Percentiles rank a stretch among this genome's conserved stretches.
These are phyloP conservation scores for Diversispora eburnea DNA, from an alignment of 192 early-diverging fungal species.

Conservation along the genomic window DNA sequence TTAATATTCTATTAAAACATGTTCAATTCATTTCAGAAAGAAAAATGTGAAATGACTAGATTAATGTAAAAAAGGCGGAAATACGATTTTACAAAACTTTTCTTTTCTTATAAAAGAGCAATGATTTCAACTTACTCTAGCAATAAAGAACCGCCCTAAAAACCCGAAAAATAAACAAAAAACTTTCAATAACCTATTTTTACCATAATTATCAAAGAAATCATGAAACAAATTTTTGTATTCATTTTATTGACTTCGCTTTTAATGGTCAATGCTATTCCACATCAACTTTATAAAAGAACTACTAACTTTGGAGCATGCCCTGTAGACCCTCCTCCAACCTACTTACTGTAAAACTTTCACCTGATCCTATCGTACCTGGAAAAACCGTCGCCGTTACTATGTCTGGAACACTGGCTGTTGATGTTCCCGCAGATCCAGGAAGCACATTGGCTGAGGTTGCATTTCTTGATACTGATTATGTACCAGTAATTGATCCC, in stretches of 20 bases:
- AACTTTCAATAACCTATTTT: background rate
- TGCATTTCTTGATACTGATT: background rate
- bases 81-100: background rate
- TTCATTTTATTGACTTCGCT: slow-evolving; percentile 23
- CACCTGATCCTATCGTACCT: slow-evolving; percentile 21
- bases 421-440: background rate
- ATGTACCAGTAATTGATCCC: background rate
- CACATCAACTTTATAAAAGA: slow-evolving; percentile 23
- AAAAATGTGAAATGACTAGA: no score
- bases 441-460: background rate
- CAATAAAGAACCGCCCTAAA: background rate
- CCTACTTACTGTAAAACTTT: slow-evolving; percentile 18
- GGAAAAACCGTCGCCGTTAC: slow-evolving; percentile 1
- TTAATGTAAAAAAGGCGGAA: no score
- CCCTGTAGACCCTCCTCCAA: background rate
- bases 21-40: no score
- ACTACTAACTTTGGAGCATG: slow-evolving; percentile 16
- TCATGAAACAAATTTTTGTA: slow-evolving; percentile 9
- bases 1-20: no score
- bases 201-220: background rate
- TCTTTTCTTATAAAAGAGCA: slow-evolving; percentile 11
- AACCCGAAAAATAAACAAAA: background rate
- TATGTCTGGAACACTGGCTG: slow-evolving; percentile 8
- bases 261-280: slow-evolving; percentile 21
- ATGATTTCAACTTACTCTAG: background rate